Conservation (phyloP, 2,329 filamentous ascomycete species). For the Sclerotinia subarctica region DNA sequence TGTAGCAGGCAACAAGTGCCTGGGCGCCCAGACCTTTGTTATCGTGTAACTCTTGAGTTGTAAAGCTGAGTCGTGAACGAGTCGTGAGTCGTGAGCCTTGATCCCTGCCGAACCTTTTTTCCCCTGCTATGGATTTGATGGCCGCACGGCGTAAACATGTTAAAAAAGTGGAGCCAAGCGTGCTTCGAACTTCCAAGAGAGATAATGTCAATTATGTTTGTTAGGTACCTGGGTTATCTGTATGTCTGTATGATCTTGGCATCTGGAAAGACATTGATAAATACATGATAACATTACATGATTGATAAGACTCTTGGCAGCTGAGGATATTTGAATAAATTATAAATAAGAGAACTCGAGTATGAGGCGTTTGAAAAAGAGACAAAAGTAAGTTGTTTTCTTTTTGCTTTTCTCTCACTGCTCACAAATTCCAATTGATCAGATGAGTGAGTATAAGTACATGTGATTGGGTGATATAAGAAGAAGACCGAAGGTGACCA, state of each 20-base stretch:
- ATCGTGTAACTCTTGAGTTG: not conserved
- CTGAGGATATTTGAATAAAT: not conserved
- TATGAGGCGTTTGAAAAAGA: too few relatives aligned
- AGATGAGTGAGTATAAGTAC: too few relatives aligned
- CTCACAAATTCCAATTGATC: too few relatives aligned
- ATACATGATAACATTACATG: not conserved
- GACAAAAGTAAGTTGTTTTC: too few relatives aligned
- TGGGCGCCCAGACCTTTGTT: conserved; percentile 2
- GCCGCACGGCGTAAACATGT: not conserved
- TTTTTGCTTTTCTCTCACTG: too few relatives aligned
- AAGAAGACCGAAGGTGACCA: too few relatives aligned
- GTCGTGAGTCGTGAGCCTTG: too few relatives aligned
- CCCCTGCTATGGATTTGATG: too few relatives aligned
- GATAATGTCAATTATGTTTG: not conserved
- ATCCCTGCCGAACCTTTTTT: not conserved
- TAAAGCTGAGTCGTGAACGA: too few relatives aligned
- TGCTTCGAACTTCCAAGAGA: not conserved
- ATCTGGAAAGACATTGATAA: not conserved
- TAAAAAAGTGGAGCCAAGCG: not conserved
- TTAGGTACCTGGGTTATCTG: not conserved
- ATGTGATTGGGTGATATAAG: too few relatives aligned
- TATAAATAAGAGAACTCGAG: too few relatives aligned
- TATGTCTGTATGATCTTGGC: not conserved
- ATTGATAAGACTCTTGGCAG: conserved; percentile 3
- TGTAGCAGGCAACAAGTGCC: conserved; percentile 3